A percentile compares a stretch with the other conserved stretches of the same genome.
Evolutionary conservation across 345 rosid genomes (phyloP).

Genomic region (Pugionium dolabratum): DNA sequence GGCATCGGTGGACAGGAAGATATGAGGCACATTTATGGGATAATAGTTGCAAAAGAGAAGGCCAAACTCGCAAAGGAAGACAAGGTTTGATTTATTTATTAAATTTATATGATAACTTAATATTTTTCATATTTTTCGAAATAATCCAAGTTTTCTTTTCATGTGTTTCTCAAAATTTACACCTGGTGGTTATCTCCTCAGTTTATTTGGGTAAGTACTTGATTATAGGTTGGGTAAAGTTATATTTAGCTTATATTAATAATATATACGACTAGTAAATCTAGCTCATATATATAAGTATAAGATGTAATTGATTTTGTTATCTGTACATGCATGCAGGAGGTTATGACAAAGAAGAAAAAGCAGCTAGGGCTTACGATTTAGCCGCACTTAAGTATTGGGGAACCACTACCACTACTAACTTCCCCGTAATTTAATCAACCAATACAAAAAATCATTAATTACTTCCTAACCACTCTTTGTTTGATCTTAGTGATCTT

Average conservation of each 20-base stretch:
- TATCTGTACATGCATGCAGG: constrained; percentile 43
- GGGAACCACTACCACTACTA: constrained; percentile 91
- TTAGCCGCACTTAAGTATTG: constrained; percentile 91
- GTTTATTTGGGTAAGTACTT: constrained; percentile 78
- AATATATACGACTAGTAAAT: not conserved
- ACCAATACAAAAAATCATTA: constrained; percentile 8
- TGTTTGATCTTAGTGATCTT: not conserved
- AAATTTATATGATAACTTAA: not conserved
- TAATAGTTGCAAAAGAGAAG: constrained; percentile 82
- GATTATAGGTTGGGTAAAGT: constrained; percentile 1
- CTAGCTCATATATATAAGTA: not conserved
- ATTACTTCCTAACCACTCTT: too few species aligned
- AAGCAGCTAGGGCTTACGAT: constrained; percentile 94
- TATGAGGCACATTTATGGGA: constrained; percentile 89
- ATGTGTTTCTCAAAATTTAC: constrained; percentile 6
- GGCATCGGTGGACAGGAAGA: constrained; percentile 91
- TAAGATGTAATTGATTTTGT: not conserved
- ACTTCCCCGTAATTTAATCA: constrained; percentile 62
- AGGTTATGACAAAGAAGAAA: constrained; percentile 97
- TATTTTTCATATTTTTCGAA: not conserved
- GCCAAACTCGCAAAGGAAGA: constrained; percentile 89
- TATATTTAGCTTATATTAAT: not conserved
- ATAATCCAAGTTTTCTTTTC: constrained; percentile 14
- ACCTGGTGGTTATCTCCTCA: constrained; percentile 41
- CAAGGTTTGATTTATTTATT: constrained; percentile 48